These are phyloP conservation scores for Fusarium veterinarium DNA, from an alignment of 2,329 filamentous ascomycete genomes.

Conservation along the genomic window DNA sequence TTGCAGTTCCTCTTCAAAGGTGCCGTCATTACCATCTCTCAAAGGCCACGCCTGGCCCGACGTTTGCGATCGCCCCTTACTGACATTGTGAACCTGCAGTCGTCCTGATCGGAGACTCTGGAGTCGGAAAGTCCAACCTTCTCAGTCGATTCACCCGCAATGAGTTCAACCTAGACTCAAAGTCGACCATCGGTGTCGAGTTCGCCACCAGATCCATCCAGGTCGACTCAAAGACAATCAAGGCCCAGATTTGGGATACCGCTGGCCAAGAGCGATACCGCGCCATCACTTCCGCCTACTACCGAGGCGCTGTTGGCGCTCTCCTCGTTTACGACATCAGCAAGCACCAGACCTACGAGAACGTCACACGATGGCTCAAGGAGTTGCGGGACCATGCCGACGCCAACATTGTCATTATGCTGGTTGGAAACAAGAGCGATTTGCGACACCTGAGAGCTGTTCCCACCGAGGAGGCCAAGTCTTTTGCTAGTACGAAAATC, in stretches of 20 bases:
- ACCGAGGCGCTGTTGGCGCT: constrained; percentile 95
- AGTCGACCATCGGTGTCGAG: constrained; percentile 99
- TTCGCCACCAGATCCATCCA: constrained; percentile 99
- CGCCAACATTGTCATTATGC: constrained; percentile 99
- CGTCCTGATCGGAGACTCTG: constrained; percentile 98
- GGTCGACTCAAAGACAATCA: constrained; percentile 99
- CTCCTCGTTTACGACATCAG: constrained; percentile 99
- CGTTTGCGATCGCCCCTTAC: constrained; percentile 37
- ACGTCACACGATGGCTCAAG: constrained; percentile 98
- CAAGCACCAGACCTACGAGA: constrained; percentile 99
- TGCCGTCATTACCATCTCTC: constrained; percentile 56
- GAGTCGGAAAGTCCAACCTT: constrained; percentile 99
- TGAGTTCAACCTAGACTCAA: constrained; percentile 99
- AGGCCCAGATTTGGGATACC: constrained; percentile 99
- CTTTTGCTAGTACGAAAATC: constrained; percentile 83
- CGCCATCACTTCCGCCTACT: constrained; percentile 99
- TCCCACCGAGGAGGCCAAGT: constrained; percentile 96
- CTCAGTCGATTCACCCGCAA: constrained; percentile 99
- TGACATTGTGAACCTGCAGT: constrained; percentile 66
- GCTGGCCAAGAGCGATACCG: constrained; percentile 99
- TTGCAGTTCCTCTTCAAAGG: constrained; percentile 98
- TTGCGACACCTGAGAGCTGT: constrained; percentile 97
- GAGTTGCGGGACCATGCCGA: constrained; percentile 98
- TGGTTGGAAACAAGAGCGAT: constrained; percentile 99
- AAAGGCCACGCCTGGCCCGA: constrained; percentile 30